Evolutionary conservation across 2,329 filamentous ascomycete species (phyloP), one percentile per base, ranked within the genome.

Genomic region (Talaromyces rugulosus): DNA sequence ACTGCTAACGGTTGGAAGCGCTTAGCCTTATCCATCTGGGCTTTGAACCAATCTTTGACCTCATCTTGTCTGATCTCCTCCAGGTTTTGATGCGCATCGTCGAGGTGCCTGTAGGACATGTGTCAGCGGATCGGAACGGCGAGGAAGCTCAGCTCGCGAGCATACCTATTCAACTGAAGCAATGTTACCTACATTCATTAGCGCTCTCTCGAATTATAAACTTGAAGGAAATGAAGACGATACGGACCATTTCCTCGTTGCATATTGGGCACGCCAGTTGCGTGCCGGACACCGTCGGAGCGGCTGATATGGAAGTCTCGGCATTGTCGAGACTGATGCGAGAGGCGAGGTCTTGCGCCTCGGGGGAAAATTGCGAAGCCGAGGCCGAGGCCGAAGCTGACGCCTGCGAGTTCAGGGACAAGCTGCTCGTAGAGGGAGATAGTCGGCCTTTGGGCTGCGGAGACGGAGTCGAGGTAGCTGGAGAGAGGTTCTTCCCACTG

Each of bases 21-120:
- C 77, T 95, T 96, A 11, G 93, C 93, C 75, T 96, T 96, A 67
- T 90, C 84, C 77, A 97, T 93, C 77, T 96, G 93, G 72, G 91
- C 90, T 80, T 96, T 91, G 78, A 97, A 96, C 93, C 93, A 97
- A 47, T 92, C 94, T 80, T 96, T 96, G 69, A 96, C 92, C 77
- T 97, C 92, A 75, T 96, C 91, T 73, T 96, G 93, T 72, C 92
- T 89, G 64, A 92, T 85, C 66, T 91, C 90, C 72, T 96, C 90
- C 14, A 97, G 85, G 71, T 96, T 93, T 74, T 93, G 90, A 78
- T 97, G 93, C 65, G 82, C 87, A 74, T 97, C 93, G 79, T 97
- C 93, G 71, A 97, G 83, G 76, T 91, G 89, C 75, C 88, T 64
- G 34, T 88, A 62, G 31, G 30, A 5, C 44, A 33, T 40, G 55